Evolutionary conservation across 176 grass and related monocot genomes (phyloP).

Genomic region (Carex cristatella): DNA sequence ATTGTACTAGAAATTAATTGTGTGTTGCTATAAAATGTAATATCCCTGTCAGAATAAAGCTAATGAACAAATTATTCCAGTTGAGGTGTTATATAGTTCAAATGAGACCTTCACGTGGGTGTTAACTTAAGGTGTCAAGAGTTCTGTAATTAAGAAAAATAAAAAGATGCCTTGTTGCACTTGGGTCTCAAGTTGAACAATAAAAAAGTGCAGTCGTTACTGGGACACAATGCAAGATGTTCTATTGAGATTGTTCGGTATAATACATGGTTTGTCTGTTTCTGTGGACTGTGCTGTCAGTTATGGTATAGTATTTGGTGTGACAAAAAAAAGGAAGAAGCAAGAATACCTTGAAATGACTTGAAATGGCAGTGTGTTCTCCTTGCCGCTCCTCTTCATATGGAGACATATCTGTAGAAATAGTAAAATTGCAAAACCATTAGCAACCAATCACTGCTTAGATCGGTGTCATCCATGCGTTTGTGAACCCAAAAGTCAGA

Average conservation of each 20-base stretch:
- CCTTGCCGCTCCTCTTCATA: slow-evolving; percentile 98
- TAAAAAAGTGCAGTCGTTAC: background rate
- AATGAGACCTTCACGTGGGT: background rate
- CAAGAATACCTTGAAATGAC: slow-evolving; percentile 80
- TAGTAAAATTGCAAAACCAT: background rate
- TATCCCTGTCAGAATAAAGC: background rate
- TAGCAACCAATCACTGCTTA: background rate
- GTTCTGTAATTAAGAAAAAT: too few relatives aligned
- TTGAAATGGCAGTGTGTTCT: slow-evolving; percentile 93
- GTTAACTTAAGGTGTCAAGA: background rate
- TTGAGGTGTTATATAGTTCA: background rate
- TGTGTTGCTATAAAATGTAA: background rate
- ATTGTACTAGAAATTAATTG: background rate
- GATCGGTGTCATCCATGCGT: background rate
- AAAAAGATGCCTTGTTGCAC: background rate
- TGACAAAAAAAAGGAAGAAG: background rate
- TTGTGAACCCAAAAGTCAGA: background rate
- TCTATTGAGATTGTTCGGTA: background rate
- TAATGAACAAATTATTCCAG: background rate
- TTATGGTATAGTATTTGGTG: background rate
- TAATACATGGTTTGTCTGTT: background rate
- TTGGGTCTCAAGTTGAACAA: background rate
- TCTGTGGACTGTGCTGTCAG: background rate
- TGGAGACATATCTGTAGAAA: slow-evolving; percentile 83
- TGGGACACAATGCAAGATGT: background rate